Percentiles rank a stretch among this genome's conserved stretches.
Evolutionary conservation across 2,329 filamentous ascomycete genomes (phyloP).

Genomic region (Colletotrichum gigasporum): DNA sequence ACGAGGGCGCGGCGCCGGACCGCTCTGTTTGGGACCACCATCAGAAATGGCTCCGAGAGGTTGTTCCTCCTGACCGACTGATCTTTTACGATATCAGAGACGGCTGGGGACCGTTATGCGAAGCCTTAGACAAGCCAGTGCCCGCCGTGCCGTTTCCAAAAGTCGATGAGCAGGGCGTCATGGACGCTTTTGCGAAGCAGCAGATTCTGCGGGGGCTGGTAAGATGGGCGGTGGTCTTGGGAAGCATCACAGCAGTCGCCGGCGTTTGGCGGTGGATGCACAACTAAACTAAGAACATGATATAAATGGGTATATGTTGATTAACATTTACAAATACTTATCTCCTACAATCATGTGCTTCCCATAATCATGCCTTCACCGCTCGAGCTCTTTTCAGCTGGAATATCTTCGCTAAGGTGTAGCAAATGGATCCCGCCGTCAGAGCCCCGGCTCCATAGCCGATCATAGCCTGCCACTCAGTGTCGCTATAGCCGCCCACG

Average conservation of each 20-base stretch:
- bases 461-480: constrained; percentile 27
- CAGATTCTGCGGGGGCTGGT: constrained; percentile 1
- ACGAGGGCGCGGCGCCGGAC: background rate
- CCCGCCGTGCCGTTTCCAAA: constrained; percentile 41
- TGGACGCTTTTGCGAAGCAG: constrained; percentile 14
- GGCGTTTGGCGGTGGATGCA: background rate
- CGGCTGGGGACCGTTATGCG: constrained; percentile 45
- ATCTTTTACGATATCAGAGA: constrained; percentile 38
- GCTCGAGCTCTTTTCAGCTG: constrained; percentile 17
- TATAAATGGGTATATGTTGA: too few relatives aligned
- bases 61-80: constrained; percentile 37
- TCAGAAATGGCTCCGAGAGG: constrained; percentile 10
- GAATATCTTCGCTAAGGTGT: constrained; percentile 24
- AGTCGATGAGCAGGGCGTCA: constrained; percentile 38
- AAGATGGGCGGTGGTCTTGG: background rate
- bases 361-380: background rate
- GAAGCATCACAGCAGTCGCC: background rate
- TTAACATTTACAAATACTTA: too few relatives aligned
- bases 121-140: constrained; percentile 40
- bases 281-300: too few relatives aligned
- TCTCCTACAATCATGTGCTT: background rate
- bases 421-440: constrained; percentile 15
- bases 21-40: background rate
- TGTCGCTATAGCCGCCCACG: constrained; percentile 18
- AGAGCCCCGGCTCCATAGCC: constrained; percentile 28